Percentiles rank a stretch among this genome's conserved stretches.
These are phyloP conservation scores for Trifolium pratense DNA, from an alignment of 306 rosid genomes.

Conservation along the genomic window DNA sequence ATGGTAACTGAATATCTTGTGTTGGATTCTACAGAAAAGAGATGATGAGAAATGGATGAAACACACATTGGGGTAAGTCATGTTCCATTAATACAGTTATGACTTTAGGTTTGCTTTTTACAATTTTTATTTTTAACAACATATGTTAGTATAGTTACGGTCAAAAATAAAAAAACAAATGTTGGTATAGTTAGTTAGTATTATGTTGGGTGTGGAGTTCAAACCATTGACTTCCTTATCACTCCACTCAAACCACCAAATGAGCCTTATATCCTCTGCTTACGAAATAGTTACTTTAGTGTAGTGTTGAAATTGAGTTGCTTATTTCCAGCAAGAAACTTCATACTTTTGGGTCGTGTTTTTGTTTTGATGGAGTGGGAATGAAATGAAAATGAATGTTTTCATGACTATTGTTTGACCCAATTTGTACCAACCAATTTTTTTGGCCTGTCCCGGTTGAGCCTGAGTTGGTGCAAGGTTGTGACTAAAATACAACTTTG, in stretches of 20 bases:
- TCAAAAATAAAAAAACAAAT: too few relatives aligned
- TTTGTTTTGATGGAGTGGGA: not conserved
- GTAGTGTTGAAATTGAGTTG: not conserved
- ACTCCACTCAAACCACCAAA: not conserved
- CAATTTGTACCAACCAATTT: constrained; percentile 3
- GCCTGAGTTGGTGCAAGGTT: constrained; percentile 2
- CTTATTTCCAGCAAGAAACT: not conserved
- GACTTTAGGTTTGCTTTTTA: not conserved
- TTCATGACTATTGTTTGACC: not conserved
- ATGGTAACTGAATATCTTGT: constrained; percentile 33
- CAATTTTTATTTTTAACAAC: not conserved
- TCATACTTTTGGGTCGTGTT: not conserved
- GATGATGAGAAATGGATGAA: constrained; percentile 95
- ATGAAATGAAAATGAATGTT: constrained; percentile 18
- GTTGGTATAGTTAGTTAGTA: not conserved
- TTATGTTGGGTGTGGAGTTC: not conserved
- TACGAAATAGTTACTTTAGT: not conserved
- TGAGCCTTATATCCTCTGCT: not conserved
- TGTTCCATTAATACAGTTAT: constrained; percentile 15
- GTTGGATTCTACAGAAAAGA: constrained; percentile 74
- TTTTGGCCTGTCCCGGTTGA: not conserved
- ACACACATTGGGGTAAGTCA: constrained; percentile 88
- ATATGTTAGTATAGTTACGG: too few relatives aligned
- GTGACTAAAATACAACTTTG: not conserved
- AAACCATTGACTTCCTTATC: not conserved